Evolutionary conservation across 2,329 filamentous ascomycete species (phyloP).

Genomic region (Dactylellina drechsleri): DNA sequence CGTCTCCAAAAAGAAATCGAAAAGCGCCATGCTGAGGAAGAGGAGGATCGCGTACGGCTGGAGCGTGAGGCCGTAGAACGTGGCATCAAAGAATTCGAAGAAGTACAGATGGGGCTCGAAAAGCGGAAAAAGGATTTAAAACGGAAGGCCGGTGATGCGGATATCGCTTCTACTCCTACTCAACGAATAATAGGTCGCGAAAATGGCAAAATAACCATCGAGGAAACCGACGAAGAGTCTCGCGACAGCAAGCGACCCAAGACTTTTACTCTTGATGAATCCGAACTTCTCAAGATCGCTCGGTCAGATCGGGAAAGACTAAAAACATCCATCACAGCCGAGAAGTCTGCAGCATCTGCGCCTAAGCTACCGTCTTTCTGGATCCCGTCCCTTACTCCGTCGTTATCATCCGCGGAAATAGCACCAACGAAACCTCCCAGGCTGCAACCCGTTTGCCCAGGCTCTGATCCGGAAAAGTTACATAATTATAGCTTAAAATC

Average conservation of each 20-base stretch:
- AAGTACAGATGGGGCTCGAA: constrained; percentile 77
- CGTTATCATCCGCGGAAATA: constrained; percentile 68
- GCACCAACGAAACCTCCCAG: constrained; percentile 72
- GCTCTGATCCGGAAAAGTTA: constrained; percentile 72
- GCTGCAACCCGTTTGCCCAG: constrained; percentile 78
- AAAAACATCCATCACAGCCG: constrained; percentile 75
- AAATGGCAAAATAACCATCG: constrained; percentile 64
- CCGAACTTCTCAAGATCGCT: constrained; percentile 77
- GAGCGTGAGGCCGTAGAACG: constrained; percentile 75
- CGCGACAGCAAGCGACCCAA: constrained; percentile 66
- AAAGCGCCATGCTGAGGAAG: constrained; percentile 70
- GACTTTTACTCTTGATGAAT: constrained; percentile 82
- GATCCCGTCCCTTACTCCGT: constrained; percentile 85
- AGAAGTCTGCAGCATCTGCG: constrained; percentile 67
- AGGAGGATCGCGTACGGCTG: constrained; percentile 69
- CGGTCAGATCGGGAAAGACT: constrained; percentile 75
- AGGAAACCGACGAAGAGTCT: constrained; percentile 58
- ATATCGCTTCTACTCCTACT: constrained; percentile 57
- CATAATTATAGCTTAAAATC: constrained; percentile 82
- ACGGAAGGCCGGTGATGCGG: constrained; percentile 56
- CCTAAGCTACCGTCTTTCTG: constrained; percentile 81
- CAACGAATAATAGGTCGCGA: constrained; percentile 62
- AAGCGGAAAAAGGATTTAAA: constrained; percentile 57
- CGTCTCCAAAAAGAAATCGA: constrained; percentile 75
- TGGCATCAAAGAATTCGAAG: constrained; percentile 83